Percentiles rank a stretch among this genome's conserved stretches.
Conservation (phyloP, 768 basidiomycete genomes). For the Pleurotus ostreatus region DNA sequence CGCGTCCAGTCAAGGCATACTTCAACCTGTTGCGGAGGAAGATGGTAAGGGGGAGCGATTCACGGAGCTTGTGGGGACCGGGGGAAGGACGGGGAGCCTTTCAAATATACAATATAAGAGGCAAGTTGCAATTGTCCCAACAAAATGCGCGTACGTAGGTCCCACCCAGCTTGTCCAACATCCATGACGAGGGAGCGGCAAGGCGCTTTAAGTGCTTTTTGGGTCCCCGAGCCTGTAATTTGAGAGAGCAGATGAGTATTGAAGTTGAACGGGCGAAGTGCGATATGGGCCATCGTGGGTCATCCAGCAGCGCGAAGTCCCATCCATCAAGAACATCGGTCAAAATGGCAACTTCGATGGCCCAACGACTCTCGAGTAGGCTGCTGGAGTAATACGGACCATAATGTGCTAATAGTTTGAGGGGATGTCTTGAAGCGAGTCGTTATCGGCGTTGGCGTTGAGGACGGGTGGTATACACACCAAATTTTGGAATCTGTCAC, state of each 20-base stretch:
- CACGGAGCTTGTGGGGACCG: constrained; percentile 98
- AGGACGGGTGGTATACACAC: constrained; percentile 3
- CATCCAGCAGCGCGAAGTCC: constrained; percentile 29
- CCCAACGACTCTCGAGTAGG: not conserved
- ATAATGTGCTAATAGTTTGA: constrained; percentile 17
- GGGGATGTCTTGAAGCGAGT: constrained; percentile 15
- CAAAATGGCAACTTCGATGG: constrained; percentile 21
- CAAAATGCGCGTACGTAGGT: constrained; percentile 66
- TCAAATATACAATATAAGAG: constrained; percentile 11
- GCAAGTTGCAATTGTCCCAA: constrained; percentile 2
- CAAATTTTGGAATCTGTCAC: constrained; percentile 4
- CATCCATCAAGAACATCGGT: constrained; percentile 26
- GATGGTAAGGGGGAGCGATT: constrained; percentile 94
- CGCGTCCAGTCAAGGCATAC: constrained; percentile 95
- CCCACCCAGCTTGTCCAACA: constrained; percentile 97
- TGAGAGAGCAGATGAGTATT: constrained; percentile 21
- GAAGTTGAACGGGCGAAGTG: not conserved
- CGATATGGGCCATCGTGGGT: constrained; percentile 20
- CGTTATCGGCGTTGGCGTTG: constrained; percentile 7
- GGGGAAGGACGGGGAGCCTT: constrained; percentile 96
- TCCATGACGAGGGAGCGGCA: constrained; percentile 97
- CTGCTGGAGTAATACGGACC: constrained; percentile 11
- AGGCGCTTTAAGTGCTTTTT: constrained; percentile 99
- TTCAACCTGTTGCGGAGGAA: constrained; percentile 99
- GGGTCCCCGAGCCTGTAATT: constrained; percentile 85